These are phyloP conservation scores for Phytophthora sansomeana DNA, from an alignment of 352 stramenopile species.

Conservation along the genomic window DNA sequence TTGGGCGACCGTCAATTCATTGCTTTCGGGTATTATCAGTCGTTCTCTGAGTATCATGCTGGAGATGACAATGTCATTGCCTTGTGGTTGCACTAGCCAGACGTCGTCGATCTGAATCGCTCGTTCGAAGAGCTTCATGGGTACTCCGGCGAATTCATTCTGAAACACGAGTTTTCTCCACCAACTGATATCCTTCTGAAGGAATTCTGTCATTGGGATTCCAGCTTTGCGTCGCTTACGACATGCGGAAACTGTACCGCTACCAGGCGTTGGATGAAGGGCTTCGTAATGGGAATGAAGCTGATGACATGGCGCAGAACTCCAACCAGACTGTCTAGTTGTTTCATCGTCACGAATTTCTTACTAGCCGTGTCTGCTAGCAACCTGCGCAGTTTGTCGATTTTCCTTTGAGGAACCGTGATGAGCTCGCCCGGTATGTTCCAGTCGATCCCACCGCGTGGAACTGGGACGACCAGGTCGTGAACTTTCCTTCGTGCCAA, in stretches of 20 bases:
- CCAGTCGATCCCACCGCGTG: slow-evolving; percentile 16
- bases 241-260: background rate
- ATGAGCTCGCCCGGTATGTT: slow-evolving; percentile 4
- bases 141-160: slow-evolving; percentile 2
- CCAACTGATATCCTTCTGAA: slow-evolving; percentile 1
- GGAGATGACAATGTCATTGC: background rate
- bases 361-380: background rate
- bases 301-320: slow-evolving; percentile 9
- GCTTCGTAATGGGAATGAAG: slow-evolving; percentile 11
- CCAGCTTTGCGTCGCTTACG: background rate
- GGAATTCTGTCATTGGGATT: background rate
- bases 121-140: slow-evolving; percentile 2
- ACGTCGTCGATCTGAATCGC: background rate
- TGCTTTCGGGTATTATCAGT: background rate
- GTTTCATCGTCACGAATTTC: background rate
- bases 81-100: background rate
- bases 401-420: slow-evolving; percentile 9
- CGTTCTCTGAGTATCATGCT: slow-evolving; percentile 2
- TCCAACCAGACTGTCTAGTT: slow-evolving; percentile 1
- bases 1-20: background rate
- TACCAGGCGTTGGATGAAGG: slow-evolving; percentile 10
- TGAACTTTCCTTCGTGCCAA: slow-evolving; percentile 14
- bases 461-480: background rate
- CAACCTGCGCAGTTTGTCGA: background rate
- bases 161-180: slow-evolving; percentile 7